phyloP scores from a whole-genome alignment of 2,329 filamentous ascomycete species.

The Aspergillus eucalypticola region DNA sequence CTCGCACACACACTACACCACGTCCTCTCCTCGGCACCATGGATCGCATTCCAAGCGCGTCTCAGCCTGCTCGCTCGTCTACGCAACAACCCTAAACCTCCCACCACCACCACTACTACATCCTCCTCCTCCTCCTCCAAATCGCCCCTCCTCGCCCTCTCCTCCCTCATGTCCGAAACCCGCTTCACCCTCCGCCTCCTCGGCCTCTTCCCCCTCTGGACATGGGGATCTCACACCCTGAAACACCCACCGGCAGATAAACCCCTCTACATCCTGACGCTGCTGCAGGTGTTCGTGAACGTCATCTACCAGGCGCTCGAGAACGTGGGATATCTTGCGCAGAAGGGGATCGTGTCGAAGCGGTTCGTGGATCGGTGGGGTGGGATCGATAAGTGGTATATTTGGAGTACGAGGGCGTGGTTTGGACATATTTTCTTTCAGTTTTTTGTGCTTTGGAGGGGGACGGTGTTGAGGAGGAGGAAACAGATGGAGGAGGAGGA shows the following conservation, averaged over 20 bases:
- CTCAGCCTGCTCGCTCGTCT: constrained; percentile 46
- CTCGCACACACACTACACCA: constrained; percentile 62
- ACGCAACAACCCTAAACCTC: constrained; percentile 2
- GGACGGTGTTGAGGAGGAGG: constrained; percentile 38
- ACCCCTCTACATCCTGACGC: constrained; percentile 57
- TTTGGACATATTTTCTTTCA: constrained; percentile 75
- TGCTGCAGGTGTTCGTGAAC: constrained; percentile 68
- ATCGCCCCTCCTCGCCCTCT: constrained; percentile 50
- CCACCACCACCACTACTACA: too few species aligned
- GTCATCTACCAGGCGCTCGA: constrained; percentile 76
- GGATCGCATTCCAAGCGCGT: constrained; percentile 43
- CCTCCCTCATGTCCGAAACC: constrained; percentile 51
- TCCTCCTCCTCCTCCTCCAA: constrained; percentile 39
- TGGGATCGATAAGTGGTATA: constrained; percentile 61
- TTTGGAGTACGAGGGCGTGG: constrained; percentile 81
- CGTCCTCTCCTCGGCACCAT: constrained; percentile 57
- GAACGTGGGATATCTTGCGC: constrained; percentile 75
- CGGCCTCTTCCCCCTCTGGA: constrained; percentile 73
- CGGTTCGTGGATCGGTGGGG: constrained; percentile 44
- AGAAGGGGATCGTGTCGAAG: constrained; percentile 66
- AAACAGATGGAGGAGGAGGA: constrained; percentile 24
- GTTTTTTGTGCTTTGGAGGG: constrained; percentile 63
- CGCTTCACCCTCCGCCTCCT: constrained; percentile 60
- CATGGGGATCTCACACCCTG: constrained; percentile 68
- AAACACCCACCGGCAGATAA: constrained; percentile 45